These are phyloP conservation scores for Quercus tomentella DNA, from an alignment of 331 rosid genomes.

Conservation along the genomic window DNA sequence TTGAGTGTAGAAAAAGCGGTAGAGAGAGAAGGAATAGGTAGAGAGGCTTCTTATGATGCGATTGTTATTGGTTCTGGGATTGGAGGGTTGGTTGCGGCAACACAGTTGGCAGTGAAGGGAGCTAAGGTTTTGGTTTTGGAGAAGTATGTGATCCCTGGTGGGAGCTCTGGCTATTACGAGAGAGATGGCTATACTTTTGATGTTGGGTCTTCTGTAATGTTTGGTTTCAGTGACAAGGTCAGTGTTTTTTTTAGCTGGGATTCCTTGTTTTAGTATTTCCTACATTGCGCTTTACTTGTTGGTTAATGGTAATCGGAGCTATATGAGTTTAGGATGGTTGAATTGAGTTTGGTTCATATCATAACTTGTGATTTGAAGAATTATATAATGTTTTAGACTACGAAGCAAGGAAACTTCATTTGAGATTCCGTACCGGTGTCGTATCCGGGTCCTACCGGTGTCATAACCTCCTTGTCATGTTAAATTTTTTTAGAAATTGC, in stretches of 20 bases:
- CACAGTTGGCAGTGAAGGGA: slow-evolving; percentile 92
- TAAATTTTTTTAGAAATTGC: no score
- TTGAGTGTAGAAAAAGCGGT: slow-evolving; percentile 32
- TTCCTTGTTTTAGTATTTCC: slow-evolving; percentile 7
- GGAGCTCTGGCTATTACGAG: slow-evolving; percentile 91
- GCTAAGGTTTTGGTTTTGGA: slow-evolving; percentile 87
- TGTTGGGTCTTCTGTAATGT: slow-evolving; percentile 97
- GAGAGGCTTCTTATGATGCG: slow-evolving; percentile 54
- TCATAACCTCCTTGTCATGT: no score
- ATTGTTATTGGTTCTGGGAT: slow-evolving; percentile 95
- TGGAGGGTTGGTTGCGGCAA: slow-evolving; percentile 91
- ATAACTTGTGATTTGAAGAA: not conserved
- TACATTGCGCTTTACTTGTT: slow-evolving; percentile 1
- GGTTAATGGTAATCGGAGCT: not conserved
- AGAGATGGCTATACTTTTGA: slow-evolving; percentile 89
- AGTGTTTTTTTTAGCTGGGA: slow-evolving; percentile 1
- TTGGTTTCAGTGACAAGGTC: slow-evolving; percentile 95
- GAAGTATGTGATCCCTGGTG: slow-evolving; percentile 97
- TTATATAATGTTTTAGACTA: not conserved
- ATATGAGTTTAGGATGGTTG: not conserved
- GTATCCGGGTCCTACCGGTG: no score
- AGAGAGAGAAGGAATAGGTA: slow-evolving; percentile 24
- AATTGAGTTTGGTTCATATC: not conserved
- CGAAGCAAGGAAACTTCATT: no score
- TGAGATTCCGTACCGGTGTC: no score